Percentiles rank a stretch among this genome's conserved stretches.
Evolutionary conservation across 2,329 filamentous ascomycete genomes (phyloP).

Genomic region (Neofusicoccum kwambonambiense): DNA sequence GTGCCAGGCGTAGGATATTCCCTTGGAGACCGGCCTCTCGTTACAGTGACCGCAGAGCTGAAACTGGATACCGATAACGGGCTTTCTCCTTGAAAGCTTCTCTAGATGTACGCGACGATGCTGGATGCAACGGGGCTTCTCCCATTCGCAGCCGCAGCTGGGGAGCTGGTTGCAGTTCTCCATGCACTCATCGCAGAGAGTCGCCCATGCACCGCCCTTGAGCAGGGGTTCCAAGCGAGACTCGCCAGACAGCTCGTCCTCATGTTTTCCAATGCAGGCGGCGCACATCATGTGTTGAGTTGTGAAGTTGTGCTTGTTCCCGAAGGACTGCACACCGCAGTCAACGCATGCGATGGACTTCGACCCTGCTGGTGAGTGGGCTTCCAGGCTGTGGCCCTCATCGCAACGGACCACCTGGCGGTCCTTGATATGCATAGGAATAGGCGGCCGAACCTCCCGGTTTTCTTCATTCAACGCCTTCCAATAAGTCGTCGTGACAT

Average conservation of each 20-base stretch:
- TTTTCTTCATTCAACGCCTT: background rate
- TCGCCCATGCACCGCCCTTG: background rate
- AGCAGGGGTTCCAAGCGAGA: background rate
- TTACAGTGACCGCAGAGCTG: background rate
- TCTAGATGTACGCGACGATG: background rate
- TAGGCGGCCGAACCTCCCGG: background rate
- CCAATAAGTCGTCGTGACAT: background rate
- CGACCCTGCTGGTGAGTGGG: background rate
- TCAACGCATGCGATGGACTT: background rate
- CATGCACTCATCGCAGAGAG: background rate
- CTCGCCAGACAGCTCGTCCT: background rate
- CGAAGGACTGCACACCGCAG: background rate
- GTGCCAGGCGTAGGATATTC: background rate
- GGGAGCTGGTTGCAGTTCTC: background rate
- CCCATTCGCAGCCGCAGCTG: background rate
- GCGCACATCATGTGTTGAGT: background rate
- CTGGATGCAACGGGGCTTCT: background rate
- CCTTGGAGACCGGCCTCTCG: background rate
- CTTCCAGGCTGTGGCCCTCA: background rate
- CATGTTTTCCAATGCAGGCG: background rate
- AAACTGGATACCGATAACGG: too few relatives aligned
- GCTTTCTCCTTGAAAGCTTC: background rate
- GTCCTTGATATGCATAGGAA: background rate
- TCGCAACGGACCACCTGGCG: conserved; percentile 1
- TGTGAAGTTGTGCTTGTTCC: too few relatives aligned